Conservation (phyloP, 306 rosid species). For the Luffa acutangula region DNA sequence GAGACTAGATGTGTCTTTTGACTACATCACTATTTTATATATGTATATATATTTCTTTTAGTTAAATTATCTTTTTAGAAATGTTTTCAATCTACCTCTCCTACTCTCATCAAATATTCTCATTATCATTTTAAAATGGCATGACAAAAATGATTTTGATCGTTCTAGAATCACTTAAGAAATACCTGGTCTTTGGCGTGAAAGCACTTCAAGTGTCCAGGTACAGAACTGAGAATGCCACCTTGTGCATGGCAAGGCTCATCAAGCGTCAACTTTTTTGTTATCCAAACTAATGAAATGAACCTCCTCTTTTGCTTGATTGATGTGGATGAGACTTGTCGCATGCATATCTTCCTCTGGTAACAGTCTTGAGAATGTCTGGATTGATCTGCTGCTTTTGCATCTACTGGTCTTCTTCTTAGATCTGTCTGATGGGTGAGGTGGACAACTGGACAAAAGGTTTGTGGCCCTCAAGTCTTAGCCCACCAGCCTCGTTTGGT, state of each 20-base stretch:
- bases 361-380: slow-evolving; percentile 20
- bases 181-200: too few species aligned
- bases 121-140: background rate
- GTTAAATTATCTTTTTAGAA: too few species aligned
- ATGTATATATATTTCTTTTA: too few species aligned
- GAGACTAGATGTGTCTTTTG: background rate
- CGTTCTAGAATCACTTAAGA: too few species aligned
- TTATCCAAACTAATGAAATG: background rate
- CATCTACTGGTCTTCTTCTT: background rate
- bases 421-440: background rate
- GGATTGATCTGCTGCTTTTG: slow-evolving; percentile 6
- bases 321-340: slow-evolving; percentile 46
- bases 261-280: background rate
- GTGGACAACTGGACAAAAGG: background rate
- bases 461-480: background rate
- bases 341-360: background rate
- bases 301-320: slow-evolving; percentile 59
- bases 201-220: too few species aligned
- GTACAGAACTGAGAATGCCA: too few species aligned
- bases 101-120: background rate
- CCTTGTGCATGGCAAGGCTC: background rate
- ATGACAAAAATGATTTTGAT: too few species aligned
- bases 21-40: too few species aligned
- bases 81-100: too few species aligned
- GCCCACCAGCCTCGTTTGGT: background rate